Conservation (phyloP, 2,329 filamentous ascomycete genomes). For the Neopestalotiopsis clavispora region DNA sequence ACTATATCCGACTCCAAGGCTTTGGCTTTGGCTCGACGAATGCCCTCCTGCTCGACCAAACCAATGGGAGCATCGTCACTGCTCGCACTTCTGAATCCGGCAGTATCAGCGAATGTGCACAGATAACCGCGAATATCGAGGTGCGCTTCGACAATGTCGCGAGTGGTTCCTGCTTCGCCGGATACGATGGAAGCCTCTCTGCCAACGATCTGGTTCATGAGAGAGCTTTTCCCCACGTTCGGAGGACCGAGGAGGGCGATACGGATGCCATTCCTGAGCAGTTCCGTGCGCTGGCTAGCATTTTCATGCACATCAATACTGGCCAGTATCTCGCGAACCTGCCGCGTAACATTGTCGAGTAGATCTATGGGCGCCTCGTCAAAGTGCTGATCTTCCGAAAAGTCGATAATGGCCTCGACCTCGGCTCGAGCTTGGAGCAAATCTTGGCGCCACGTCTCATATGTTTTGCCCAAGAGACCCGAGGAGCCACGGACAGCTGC, state of each 20-base stretch:
- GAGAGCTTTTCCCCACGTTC: slow-evolving; percentile 92
- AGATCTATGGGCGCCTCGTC: slow-evolving; percentile 82
- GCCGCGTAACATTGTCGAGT: slow-evolving; percentile 68
- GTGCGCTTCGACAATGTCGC: slow-evolving; percentile 91
- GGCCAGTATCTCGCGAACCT: slow-evolving; percentile 65
- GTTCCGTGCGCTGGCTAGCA: slow-evolving; percentile 81
- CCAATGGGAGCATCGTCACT: slow-evolving; percentile 56
- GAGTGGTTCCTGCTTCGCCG: slow-evolving; percentile 87
- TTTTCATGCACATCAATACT: slow-evolving; percentile 72
- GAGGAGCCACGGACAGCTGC: slow-evolving; percentile 81
- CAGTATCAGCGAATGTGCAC: slow-evolving; percentile 94
- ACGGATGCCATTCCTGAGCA: slow-evolving; percentile 83
- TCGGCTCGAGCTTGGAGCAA: slow-evolving; percentile 85
- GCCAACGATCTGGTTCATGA: slow-evolving; percentile 89
- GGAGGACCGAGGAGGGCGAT: slow-evolving; percentile 89
- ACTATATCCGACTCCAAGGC: slow-evolving; percentile 86
- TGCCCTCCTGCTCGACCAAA: slow-evolving; percentile 85
- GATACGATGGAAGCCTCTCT: slow-evolving; percentile 96
- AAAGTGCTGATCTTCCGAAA: slow-evolving; percentile 96
- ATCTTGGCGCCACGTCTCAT: slow-evolving; percentile 80
- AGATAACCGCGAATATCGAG: slow-evolving; percentile 89
- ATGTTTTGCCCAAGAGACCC: slow-evolving; percentile 71
- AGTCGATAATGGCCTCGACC: slow-evolving; percentile 94
- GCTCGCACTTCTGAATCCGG: slow-evolving; percentile 71
- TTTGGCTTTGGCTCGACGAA: slow-evolving; percentile 80